Percentiles rank a stretch among this genome's conserved stretches.
Conservation (phyloP, 768 basidiomycete genomes). For the Suillus weaverae region DNA sequence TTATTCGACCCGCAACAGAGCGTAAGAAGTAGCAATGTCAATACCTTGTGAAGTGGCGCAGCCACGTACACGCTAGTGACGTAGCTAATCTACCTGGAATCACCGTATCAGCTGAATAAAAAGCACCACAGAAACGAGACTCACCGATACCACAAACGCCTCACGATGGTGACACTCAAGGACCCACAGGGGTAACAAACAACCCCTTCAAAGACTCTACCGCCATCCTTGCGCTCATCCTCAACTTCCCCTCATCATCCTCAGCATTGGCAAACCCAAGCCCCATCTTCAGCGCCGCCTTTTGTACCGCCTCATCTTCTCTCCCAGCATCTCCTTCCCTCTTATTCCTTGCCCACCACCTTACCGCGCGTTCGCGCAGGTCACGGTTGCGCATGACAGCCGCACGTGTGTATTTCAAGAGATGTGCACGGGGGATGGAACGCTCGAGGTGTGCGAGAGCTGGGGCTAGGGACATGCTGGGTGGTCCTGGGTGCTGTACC, state of each 20-base stretch:
- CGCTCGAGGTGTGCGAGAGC: conserved; percentile 34
- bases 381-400: conserved; percentile 55
- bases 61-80: not conserved
- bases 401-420: conserved; percentile 56
- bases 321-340: conserved; percentile 51
- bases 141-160: not conserved
- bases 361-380: conserved; percentile 44
- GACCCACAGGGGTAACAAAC: conserved; percentile 12
- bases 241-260: conserved; percentile 22
- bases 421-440: conserved; percentile 47
- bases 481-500: conserved; percentile 21
- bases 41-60: not conserved
- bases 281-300: conserved; percentile 46
- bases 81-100: not conserved
- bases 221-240: conserved; percentile 25
- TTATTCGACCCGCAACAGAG: not conserved
- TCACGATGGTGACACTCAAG: not conserved
- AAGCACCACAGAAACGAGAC: not conserved
- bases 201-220: conserved; percentile 27
- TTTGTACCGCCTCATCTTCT: conserved; percentile 45
- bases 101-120: not conserved
- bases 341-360: conserved; percentile 61
- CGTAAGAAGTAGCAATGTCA: not conserved
- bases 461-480: conserved; percentile 27
- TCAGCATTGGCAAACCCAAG: conserved; percentile 34